Evolutionary conservation across 129 eudicot genomes (phyloP).

Genomic region (Tagetes erecta): DNA sequence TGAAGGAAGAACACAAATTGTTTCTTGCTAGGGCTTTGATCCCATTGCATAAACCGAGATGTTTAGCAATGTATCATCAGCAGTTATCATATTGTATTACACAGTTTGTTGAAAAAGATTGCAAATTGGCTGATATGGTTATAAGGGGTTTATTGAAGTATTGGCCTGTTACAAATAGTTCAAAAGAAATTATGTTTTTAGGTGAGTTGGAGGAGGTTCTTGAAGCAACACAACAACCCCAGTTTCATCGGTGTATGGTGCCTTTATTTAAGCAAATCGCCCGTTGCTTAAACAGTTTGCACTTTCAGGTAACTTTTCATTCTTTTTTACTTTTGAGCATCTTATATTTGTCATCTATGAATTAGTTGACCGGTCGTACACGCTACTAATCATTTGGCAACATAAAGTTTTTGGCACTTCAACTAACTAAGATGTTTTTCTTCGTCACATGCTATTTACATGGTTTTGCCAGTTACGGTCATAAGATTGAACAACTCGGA

Average conservation of each 20-base stretch:
- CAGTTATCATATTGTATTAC: slow-evolving; percentile 73
- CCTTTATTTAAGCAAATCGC: slow-evolving; percentile 71
- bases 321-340: slow-evolving; percentile 5
- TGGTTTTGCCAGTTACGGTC: not conserved
- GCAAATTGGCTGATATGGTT: slow-evolving; percentile 78
- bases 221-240: slow-evolving; percentile 74
- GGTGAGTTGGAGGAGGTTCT: slow-evolving; percentile 83
- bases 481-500: too few relatives aligned
- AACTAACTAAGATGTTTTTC: not conserved
- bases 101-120: slow-evolving; percentile 79
- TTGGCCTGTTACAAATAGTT: slow-evolving; percentile 86
- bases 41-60: slow-evolving; percentile 76
- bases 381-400: too few relatives aligned
- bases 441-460: not conserved
- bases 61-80: slow-evolving; percentile 77
- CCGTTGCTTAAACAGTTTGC: slow-evolving; percentile 72
- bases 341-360: not conserved
- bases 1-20: slow-evolving; percentile 84
- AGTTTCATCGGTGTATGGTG: slow-evolving; percentile 84
- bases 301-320: slow-evolving; percentile 66
- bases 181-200: slow-evolving; percentile 81
- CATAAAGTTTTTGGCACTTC: too few relatives aligned
- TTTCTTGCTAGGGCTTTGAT: slow-evolving; percentile 69
- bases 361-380: not conserved
- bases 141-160: slow-evolving; percentile 75